Percentiles rank a stretch among this genome's conserved stretches.
Conservation (phyloP, 83 land plant genomes). For the Picea mariana region DNA sequence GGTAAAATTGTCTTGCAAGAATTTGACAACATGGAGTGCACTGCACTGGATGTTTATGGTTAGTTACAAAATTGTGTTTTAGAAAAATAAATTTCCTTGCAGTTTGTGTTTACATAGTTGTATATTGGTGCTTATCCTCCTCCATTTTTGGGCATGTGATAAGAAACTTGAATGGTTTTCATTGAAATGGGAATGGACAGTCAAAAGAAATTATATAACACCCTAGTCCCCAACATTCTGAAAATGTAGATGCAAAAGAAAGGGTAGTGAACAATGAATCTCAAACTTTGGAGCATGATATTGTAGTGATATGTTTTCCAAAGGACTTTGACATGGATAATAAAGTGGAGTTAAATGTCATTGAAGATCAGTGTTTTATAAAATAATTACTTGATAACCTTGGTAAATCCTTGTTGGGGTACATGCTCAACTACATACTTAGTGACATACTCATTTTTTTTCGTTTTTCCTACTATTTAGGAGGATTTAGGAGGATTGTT, state of each 20-base stretch:
- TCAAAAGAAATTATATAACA: not conserved
- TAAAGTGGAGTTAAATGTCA: not conserved
- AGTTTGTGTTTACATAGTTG: not conserved
- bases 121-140: not conserved
- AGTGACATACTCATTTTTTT: too few species aligned
- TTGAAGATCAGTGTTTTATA: not conserved
- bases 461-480: too few species aligned
- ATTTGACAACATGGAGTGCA: not conserved
- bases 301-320: not conserved
- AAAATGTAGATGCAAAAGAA: not conserved
- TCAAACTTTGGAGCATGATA: not conserved
- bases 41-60: not conserved
- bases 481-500: too few species aligned
- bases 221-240: not conserved
- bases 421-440: too few species aligned
- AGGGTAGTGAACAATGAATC: not conserved
- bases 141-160: constrained; percentile 8
- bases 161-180: not conserved
- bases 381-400: not conserved
- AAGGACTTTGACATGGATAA: too few species aligned
- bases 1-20: not conserved
- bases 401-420: too few species aligned
- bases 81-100: not conserved
- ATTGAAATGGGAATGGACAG: not conserved
- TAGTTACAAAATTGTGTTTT: not conserved